Evolutionary conservation across 352 stramenopile genomes (phyloP).

Genomic region (Globisporangium solare): DNA sequence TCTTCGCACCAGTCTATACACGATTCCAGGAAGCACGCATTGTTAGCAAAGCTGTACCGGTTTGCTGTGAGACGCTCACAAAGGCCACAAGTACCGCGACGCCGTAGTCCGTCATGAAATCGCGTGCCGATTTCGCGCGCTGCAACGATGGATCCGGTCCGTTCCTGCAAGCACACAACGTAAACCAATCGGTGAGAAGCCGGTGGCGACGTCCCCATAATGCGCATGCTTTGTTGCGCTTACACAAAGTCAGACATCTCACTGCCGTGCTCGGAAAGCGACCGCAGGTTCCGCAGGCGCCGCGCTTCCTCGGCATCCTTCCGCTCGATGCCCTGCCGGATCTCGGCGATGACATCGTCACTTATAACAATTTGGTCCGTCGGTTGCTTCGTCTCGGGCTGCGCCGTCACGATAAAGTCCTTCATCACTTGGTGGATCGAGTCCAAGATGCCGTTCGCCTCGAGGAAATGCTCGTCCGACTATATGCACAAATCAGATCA

Average conservation of each 20-base stretch:
- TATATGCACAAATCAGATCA: conserved; percentile 13
- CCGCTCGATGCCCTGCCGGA: conserved; percentile 35
- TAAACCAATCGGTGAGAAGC: background rate
- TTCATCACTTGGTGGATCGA: conserved; percentile 83
- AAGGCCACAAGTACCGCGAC: conserved; percentile 15
- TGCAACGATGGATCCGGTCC: conserved; percentile 6
- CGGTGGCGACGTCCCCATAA: too few species aligned
- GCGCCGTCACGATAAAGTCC: conserved; percentile 31
- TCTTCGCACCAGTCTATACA: conserved; percentile 11
- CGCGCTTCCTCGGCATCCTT: conserved; percentile 24
- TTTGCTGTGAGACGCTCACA: conserved; percentile 3
- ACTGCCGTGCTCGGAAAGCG: conserved; percentile 16
- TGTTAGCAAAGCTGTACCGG: conserved; percentile 7
- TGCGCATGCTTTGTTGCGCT: too few species aligned
- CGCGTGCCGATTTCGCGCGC: conserved; percentile 38
- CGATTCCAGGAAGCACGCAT: background rate
- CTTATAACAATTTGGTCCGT: conserved; percentile 60
- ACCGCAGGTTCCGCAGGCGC: conserved; percentile 24
- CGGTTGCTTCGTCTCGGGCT: conserved; percentile 17
- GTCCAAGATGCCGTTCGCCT: conserved; percentile 71
- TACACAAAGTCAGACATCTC: conserved; percentile 11
- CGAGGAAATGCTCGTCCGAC: conserved; percentile 68
- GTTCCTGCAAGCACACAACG: background rate
- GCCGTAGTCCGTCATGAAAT: conserved; percentile 32
- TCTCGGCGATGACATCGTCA: conserved; percentile 66